Conservation (phyloP, 2,329 filamentous ascomycete genomes). For the Cladosporium sp. region DNA sequence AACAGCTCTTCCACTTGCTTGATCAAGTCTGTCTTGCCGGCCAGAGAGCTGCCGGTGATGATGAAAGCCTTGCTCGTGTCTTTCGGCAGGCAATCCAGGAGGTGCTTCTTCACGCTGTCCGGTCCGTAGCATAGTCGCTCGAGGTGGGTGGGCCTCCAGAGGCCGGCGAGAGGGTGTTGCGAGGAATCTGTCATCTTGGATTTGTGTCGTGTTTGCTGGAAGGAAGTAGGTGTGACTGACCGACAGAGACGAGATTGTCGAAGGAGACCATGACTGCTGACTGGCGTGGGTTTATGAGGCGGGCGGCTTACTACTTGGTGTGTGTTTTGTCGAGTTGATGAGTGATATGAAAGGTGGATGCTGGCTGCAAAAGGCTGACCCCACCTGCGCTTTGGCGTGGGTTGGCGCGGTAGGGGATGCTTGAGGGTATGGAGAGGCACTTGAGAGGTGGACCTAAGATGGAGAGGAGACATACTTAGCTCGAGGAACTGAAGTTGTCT, state of each 20-base stretch:
- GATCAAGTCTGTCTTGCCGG: slow-evolving; percentile 50
- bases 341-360: neutral
- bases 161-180: slow-evolving; percentile 41
- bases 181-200: slow-evolving; percentile 41
- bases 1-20: slow-evolving; percentile 48
- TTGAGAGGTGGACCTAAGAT: neutral
- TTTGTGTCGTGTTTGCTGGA: slow-evolving; percentile 25
- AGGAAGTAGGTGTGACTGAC: slow-evolving; percentile 4
- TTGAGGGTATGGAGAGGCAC: neutral
- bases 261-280: slow-evolving; percentile 6
- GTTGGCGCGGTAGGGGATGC: no score
- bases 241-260: slow-evolving; percentile 10
- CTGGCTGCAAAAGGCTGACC: slow-evolving; percentile 5
- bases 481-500: no score
- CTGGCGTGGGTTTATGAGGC: neutral
- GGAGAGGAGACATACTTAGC: neutral
- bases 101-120: slow-evolving; percentile 42
- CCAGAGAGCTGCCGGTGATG: slow-evolving; percentile 51
- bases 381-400: neutral
- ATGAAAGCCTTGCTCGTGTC: slow-evolving; percentile 52
- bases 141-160: slow-evolving; percentile 49
- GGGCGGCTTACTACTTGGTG: neutral
- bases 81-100: slow-evolving; percentile 42
- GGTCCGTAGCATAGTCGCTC: slow-evolving; percentile 48
- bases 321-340: neutral